A percentile compares a stretch with the other conserved stretches of the same genome.
phyloP scores from a whole-genome alignment of 2,329 filamentous ascomycete species.

The Metarhizium brunneum region DNA sequence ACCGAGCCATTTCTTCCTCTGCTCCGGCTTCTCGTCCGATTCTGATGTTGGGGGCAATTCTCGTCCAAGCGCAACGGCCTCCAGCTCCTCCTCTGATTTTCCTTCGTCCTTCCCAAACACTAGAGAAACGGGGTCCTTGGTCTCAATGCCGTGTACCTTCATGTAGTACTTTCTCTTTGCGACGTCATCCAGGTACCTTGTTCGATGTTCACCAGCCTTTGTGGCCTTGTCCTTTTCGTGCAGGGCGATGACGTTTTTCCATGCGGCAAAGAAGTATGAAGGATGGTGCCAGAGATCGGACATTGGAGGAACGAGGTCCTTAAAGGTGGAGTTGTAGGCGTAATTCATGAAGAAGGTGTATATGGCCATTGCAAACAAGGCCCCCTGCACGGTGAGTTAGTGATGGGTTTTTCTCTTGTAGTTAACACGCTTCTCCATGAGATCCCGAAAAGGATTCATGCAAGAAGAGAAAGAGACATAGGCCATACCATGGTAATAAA shows the following conservation, averaged over 20 bases:
- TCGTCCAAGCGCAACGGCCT: slow-evolving; percentile 25
- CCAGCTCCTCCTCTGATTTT: slow-evolving; percentile 26
- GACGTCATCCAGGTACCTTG: slow-evolving; percentile 71
- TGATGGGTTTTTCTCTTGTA: not conserved
- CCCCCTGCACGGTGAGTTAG: slow-evolving; percentile 36
- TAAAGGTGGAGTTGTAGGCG: slow-evolving; percentile 67
- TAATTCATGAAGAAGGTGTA: slow-evolving; percentile 74
- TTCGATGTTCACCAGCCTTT: slow-evolving; percentile 61
- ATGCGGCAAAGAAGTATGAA: slow-evolving; percentile 53
- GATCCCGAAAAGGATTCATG: too few relatives aligned
- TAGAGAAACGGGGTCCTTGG: slow-evolving; percentile 44
- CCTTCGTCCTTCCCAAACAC: slow-evolving; percentile 29
- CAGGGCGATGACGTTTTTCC: slow-evolving; percentile 64
- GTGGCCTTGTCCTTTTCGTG: slow-evolving; percentile 64
- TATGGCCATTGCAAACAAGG: slow-evolving; percentile 58
- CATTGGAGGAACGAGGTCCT: slow-evolving; percentile 64
- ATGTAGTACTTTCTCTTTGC: slow-evolving; percentile 79
- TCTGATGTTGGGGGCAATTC: slow-evolving; percentile 21
- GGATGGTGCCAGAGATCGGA: slow-evolving; percentile 63
- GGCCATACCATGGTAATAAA: slow-evolving; percentile 72
- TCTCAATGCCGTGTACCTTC: slow-evolving; percentile 73
- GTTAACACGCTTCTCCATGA: too few relatives aligned
- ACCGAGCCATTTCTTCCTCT: slow-evolving; percentile 72
- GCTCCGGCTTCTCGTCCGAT: slow-evolving; percentile 18
- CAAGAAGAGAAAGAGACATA: not conserved